A percentile compares a stretch with the other conserved stretches of the same genome.
These are phyloP conservation scores for Hanseniaspora valbyensis DNA, from an alignment of 805 yeast genomes.

Conservation along the genomic window DNA sequence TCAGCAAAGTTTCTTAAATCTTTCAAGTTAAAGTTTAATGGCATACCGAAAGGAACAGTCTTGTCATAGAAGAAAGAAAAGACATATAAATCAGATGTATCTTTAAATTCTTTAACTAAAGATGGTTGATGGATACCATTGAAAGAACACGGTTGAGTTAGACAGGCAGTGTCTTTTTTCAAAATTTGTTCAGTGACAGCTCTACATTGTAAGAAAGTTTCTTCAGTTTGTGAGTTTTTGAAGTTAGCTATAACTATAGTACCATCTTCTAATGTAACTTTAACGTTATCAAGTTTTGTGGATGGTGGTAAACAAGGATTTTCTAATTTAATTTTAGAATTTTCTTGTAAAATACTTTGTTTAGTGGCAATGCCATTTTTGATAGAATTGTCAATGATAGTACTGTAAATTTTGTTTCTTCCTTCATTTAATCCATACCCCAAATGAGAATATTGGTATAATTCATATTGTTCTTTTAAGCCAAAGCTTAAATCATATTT, in stretches of 20 bases:
- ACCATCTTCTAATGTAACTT: constrained; percentile 44
- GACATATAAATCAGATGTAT: constrained; percentile 66
- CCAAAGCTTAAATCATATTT: constrained; percentile 74
- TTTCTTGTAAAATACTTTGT: constrained; percentile 22
- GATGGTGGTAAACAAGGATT: constrained; percentile 90
- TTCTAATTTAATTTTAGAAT: constrained; percentile 35
- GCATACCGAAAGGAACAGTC: constrained; percentile 90
- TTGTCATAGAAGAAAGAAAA: constrained; percentile 94
- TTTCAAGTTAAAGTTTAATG: constrained; percentile 69
- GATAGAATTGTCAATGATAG: constrained; percentile 45
- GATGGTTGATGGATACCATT: constrained; percentile 97
- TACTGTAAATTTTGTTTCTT: constrained; percentile 63
- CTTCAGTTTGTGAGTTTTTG: constrained; percentile 43
- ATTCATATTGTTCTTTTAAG: constrained; percentile 51
- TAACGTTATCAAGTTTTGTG: constrained; percentile 44
- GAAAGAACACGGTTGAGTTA: constrained; percentile 77
- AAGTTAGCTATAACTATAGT: constrained; percentile 45
- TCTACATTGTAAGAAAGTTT: constrained; percentile 73
- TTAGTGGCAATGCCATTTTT: constrained; percentile 33
- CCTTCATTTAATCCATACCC: constrained; percentile 96
- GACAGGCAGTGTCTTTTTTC: constrained; percentile 73
- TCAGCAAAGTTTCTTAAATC: constrained; percentile 75
- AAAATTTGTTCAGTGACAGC: constrained; percentile 68
- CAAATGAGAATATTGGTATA: constrained; percentile 89
- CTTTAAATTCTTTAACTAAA: constrained; percentile 61